Base-by-base conservation (phyloP, 202 grass and related monocot genomes). In the Eragrostis tef region DNA sequence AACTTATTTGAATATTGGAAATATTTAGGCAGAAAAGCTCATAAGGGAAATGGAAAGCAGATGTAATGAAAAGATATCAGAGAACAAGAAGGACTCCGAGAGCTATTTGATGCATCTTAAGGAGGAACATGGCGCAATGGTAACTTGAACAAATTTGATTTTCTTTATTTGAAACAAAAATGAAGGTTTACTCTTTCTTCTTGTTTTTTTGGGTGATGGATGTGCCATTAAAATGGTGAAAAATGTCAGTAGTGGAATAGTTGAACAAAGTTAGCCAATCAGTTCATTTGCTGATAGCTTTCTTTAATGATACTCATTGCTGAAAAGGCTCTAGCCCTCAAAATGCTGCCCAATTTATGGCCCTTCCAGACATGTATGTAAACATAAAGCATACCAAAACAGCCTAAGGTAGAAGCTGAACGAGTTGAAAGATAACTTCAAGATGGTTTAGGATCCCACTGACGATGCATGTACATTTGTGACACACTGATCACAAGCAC, bases 21-120 rank as follows among this genome's bases (percentile, higher is more conserved):
- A 61, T 11, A 70, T 89, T 82, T 86, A 98, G 95, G 85, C 85
- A 83, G 90, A 94, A 54, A 94, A 91, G 54, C 77, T 94, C 67
- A 76, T 89, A 86, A 93, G 59, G 65, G 95, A 98, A 90, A 86
- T 88, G 80, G 95, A 98, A 85, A 85, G 39, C 53, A 89, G 84
- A 85, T 94, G 83, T 63, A 91, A 86, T 6, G 84, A 91, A 70
- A 98, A 89, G 88, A 74, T 98, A 73, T 81, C 83, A 78, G 81
- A 91, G 84, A 94, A 80, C 78, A 91, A 91, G 86, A 72, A 86
- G 77, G 90, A 98, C 66, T 87, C 86, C 0, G 78, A 98, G 68
- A 86, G 48, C 41, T 74, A 81, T 76, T 85, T 94, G 82, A 82
- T 80, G 73, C 21, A 16, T 80, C 64, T 93, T 84, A 91, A 89